Conservation (phyloP, 768 basidiomycete genomes). For the Podaxis rugospora region DNA sequence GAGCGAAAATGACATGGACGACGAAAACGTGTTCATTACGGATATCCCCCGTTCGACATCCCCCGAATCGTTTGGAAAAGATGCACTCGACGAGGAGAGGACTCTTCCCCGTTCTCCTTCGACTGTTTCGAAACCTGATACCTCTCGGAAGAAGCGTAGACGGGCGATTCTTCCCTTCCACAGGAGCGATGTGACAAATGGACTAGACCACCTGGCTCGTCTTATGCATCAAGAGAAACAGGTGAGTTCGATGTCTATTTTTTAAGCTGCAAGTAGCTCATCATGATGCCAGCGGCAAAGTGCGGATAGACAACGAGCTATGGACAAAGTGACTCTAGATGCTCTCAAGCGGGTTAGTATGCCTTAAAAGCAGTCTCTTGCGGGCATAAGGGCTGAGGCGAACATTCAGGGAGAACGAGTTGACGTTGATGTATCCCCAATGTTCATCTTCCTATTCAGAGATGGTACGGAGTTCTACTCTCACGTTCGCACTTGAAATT, state of each 20-base stretch:
- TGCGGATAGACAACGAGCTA: slow-evolving; percentile 16
- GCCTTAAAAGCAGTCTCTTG: background rate
- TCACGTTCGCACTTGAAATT: background rate
- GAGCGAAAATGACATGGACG: slow-evolving; percentile 13
- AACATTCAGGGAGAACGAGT: slow-evolving; percentile 49
- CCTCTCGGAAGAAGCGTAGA: background rate
- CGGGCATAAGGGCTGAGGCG: slow-evolving; percentile 18
- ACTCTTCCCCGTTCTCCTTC: background rate
- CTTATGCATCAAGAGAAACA: slow-evolving; percentile 20
- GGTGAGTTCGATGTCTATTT: slow-evolving; percentile 14
- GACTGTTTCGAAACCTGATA: background rate
- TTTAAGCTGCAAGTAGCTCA: background rate
- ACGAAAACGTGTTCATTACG: slow-evolving; percentile 23
- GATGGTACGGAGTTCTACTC: slow-evolving; percentile 40
- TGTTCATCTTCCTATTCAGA: slow-evolving; percentile 65
- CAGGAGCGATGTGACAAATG: slow-evolving; percentile 13
- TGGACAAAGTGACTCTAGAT: slow-evolving; percentile 20
- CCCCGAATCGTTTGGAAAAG: slow-evolving; percentile 23
- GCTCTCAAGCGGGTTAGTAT: slow-evolving; percentile 27
- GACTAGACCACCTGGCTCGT: slow-evolving; percentile 13
- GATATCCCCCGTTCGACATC: slow-evolving; percentile 30
- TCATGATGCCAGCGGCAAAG: slow-evolving; percentile 9
- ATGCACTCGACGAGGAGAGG: slow-evolving; percentile 10
- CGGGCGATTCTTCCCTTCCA: slow-evolving; percentile 21
- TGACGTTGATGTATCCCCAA: slow-evolving; percentile 51